phyloP scores from a whole-genome alignment of 2,329 filamentous ascomycete genomes.

The Fonsecaea pedrosoi region DNA sequence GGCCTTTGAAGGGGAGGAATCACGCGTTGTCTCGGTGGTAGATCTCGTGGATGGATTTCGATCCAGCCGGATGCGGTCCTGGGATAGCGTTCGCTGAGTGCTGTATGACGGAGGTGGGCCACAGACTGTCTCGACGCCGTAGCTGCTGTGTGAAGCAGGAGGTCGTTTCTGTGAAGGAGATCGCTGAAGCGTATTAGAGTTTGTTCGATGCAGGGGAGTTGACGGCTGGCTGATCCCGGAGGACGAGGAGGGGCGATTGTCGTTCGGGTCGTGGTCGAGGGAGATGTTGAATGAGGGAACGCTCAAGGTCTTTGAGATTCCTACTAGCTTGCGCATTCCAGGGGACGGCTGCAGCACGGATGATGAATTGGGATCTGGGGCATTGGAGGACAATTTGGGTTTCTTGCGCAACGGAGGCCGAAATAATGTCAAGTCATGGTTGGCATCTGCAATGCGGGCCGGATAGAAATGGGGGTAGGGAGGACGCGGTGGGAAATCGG shows the following conservation, averaged over 20 bases:
- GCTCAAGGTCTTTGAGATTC: constrained; percentile 29
- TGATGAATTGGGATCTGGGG: constrained; percentile 12
- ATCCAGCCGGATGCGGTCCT: constrained; percentile 43
- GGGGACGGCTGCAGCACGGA: constrained; percentile 13
- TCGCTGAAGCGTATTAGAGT: constrained; percentile 29
- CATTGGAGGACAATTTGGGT: constrained; percentile 33
- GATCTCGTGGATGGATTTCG: constrained; percentile 24
- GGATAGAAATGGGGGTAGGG: constrained; percentile 25
- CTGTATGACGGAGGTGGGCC: constrained; percentile 60
- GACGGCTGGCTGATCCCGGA: constrained; percentile 24
- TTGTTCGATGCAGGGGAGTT: constrained; percentile 28
- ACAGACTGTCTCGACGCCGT: constrained; percentile 58
- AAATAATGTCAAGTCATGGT: constrained; percentile 27
- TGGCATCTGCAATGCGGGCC: constrained; percentile 24
- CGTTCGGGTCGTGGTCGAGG: constrained; percentile 23
- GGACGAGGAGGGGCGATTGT: constrained; percentile 23
- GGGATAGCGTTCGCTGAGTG: constrained; percentile 51
- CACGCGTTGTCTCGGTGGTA: constrained; percentile 18
- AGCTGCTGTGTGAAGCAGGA: constrained; percentile 56
- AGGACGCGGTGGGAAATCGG: constrained; percentile 21
- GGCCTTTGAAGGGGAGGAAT: constrained; percentile 14
- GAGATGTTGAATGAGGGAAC: constrained; percentile 31
- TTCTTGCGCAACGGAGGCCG: constrained; percentile 36
- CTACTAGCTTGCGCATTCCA: constrained; percentile 32
- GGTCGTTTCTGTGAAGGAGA: constrained; percentile 43